Evolutionary conservation across 176 grass and related monocot species (phyloP).

Genomic region (Panicum miliaceum): DNA sequence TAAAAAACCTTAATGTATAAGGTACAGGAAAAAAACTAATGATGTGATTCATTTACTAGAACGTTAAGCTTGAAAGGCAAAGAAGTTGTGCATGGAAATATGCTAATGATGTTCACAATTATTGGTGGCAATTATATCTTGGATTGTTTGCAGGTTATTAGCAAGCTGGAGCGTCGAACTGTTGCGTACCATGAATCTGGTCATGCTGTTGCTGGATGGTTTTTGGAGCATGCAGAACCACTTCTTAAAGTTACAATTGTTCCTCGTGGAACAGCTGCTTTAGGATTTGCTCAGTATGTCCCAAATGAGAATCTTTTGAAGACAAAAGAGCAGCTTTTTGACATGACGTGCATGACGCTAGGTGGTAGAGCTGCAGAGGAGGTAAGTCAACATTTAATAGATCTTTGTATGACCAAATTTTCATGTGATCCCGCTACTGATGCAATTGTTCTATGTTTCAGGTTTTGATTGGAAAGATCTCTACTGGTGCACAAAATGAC

Average conservation of each 20-base stretch:
- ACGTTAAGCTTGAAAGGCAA: neutral
- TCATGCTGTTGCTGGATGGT: conserved; percentile 94
- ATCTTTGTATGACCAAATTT: neutral
- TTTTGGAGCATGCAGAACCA: conserved; percentile 94
- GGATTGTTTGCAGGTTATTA: conserved; percentile 70
- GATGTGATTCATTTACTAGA: neutral
- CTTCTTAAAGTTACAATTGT: conserved; percentile 96
- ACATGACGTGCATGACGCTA: conserved; percentile 95
- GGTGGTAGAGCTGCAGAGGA: conserved; percentile 89
- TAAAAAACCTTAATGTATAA: neutral
- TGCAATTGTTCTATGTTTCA: conserved; percentile 45
- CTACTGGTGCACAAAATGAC: conserved; percentile 88
- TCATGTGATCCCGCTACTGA: neutral
- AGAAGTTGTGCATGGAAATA: conserved; percentile 9
- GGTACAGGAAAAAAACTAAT: neutral
- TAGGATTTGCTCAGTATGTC: conserved; percentile 93
- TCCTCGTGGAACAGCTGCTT: conserved; percentile 82
- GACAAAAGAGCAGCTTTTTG: conserved; percentile 94
- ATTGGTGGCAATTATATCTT: neutral
- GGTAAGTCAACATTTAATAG: conserved; percentile 49
- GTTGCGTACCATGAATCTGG: conserved; percentile 98
- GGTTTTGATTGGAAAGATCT: conserved; percentile 86
- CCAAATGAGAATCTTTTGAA: conserved; percentile 92
- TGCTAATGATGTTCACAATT: neutral
- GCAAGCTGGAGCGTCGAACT: conserved; percentile 83